Conservation (phyloP, 805 yeast genomes). For the Ogataea ramenticola region DNA sequence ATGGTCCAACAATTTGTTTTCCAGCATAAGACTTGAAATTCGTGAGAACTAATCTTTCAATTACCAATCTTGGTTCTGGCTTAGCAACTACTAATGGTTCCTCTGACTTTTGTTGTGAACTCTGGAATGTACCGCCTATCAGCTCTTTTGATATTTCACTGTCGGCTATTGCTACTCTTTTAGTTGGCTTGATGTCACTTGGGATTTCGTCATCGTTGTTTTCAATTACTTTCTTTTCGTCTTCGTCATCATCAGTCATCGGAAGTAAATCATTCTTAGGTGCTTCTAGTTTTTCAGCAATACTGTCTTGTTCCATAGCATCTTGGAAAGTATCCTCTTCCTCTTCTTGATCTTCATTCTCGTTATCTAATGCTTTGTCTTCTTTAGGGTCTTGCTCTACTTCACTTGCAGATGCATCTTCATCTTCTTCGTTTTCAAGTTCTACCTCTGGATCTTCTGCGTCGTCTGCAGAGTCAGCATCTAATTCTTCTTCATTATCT, state of each 20-base stretch:
- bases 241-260: neutral
- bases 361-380: neutral
- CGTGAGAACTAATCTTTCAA: slow-evolving; percentile 62
- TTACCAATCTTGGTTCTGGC: slow-evolving; percentile 54
- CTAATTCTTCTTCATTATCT: neutral
- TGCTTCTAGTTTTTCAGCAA: too few relatives aligned
- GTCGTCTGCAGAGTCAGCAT: neutral
- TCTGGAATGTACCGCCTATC: neutral
- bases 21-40: slow-evolving; percentile 97
- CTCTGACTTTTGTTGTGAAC: neutral
- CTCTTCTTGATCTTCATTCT: neutral
- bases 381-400: neutral
- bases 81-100: neutral
- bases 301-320: too few relatives aligned
- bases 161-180: neutral
- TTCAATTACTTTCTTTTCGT: too few relatives aligned
- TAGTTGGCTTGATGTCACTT: neutral
- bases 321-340: too few relatives aligned
- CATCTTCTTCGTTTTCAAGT: neutral
- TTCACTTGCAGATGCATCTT: neutral
- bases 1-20: slow-evolving; percentile 87
- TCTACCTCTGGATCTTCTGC: neutral
- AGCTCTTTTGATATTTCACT: neutral
- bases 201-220: neutral
- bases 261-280: neutral